Evolutionary conservation across 257 asterid species (phyloP), one percentile per base, ranked within the genome.

Genomic region (Perilla frutescens): DNA sequence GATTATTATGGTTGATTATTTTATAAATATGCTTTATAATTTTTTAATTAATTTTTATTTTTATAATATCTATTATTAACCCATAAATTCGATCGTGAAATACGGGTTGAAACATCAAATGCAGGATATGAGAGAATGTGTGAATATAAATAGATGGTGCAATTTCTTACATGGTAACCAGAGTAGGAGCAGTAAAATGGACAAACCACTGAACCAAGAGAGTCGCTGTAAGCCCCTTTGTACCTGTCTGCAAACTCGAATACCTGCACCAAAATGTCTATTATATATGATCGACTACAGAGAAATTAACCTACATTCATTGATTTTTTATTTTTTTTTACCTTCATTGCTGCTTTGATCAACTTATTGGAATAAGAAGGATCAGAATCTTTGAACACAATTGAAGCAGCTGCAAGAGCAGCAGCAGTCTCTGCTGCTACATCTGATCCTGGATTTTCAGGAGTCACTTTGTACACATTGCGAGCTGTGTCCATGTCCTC

Each of bases 391-490:
- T 79, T 81, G 82, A 94, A 91, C 8, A 88, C 96, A 12, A 93
- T 83, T 7, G 98, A 93, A 70, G 92, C 91, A 1, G 97, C 96
- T 3, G 98, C 96, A 54, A 93, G 57, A 10, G 97, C 96, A 3
- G 97, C 98, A 6, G 97, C 96, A 0, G 96, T 93, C 77, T 91
- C 98, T 11, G 92, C 98, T 32, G 97, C 97, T 6, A 93, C 96
- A 57, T 89, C 97, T 0, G 98, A 91, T 1, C 97, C 98, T 1
- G 97, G 97, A 60, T 83, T 89, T 59, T 86, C 89, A 32, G 93
- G 34, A 4, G 90, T 69, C 10, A 93, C 91, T 63, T 85, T 86
- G 78, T 88, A 93, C 11, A 80, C 96, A 7, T 54, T 84, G 5
- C 98, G 87, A 1, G 86, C 55, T 0, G 95, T 90, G 82, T 92